Conservation (phyloP, 2,329 filamentous ascomycete species). For the Aspergillus terreus region DNA sequence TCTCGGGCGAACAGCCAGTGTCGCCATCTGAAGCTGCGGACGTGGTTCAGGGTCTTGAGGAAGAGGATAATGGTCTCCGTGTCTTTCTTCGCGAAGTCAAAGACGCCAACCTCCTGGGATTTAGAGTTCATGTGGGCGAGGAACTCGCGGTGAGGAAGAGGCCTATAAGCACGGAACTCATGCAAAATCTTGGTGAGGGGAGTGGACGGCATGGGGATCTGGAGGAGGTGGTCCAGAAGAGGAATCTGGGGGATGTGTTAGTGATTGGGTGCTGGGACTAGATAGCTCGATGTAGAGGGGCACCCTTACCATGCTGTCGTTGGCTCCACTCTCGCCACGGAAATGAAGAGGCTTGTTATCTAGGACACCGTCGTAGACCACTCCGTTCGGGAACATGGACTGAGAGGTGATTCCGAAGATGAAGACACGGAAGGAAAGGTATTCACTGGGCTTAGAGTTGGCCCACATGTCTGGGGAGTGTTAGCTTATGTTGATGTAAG, state of each 20-base stretch:
- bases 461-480: constrained; percentile 70
- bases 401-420: constrained; percentile 95
- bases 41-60: constrained; percentile 44
- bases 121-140: constrained; percentile 64
- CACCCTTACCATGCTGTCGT: constrained; percentile 72
- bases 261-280: neutral
- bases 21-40: constrained; percentile 48
- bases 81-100: constrained; percentile 34
- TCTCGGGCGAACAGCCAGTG: constrained; percentile 49
- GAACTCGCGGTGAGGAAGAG: constrained; percentile 83
- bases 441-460: constrained; percentile 76
- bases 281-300: neutral
- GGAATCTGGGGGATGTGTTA: constrained; percentile 55
- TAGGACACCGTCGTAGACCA: constrained; percentile 81
- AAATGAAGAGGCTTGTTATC: constrained; percentile 70
- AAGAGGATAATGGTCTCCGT: constrained; percentile 41
- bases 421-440: constrained; percentile 89
- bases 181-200: constrained; percentile 82
- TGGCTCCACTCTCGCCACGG: constrained; percentile 88
- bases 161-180: constrained; percentile 86
- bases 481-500: neutral
- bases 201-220: constrained; percentile 83
- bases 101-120: constrained; percentile 46
- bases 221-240: constrained; percentile 79
- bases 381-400: constrained; percentile 89